phyloP scores from a whole-genome alignment of 2,329 filamentous ascomycete species.

The Xylaria multiplex region DNA sequence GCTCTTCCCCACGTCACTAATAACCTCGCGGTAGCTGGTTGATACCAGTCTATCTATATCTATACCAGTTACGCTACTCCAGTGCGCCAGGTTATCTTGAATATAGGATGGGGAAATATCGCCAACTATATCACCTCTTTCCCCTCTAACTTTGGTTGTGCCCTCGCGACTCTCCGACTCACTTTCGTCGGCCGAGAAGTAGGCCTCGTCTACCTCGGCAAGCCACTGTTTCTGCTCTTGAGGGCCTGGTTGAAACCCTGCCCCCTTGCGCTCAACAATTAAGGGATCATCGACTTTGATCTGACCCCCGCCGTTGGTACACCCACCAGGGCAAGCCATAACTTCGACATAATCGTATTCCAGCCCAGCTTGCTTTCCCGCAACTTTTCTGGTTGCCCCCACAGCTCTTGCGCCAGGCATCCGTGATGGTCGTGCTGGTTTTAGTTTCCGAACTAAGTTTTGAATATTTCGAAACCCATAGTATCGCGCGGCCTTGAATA shows the following conservation, averaged over 20 bases:
- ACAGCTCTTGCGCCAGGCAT: conserved; percentile 79
- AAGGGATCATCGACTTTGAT: conserved; percentile 87
- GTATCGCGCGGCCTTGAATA: conserved; percentile 87
- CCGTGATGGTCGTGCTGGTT: conserved; percentile 79
- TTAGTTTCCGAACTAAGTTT: conserved; percentile 91
- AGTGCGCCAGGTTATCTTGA: conserved; percentile 76
- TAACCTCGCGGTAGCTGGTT: conserved; percentile 90
- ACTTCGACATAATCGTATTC: conserved; percentile 97
- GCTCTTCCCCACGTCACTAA: conserved; percentile 92
- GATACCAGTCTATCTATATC: conserved; percentile 77
- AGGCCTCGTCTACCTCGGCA: conserved; percentile 84
- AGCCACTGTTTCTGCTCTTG: conserved; percentile 90
- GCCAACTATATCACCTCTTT: conserved; percentile 60
- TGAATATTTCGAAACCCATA: conserved; percentile 99
- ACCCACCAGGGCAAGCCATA: conserved; percentile 99
- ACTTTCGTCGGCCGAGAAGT: conserved; percentile 78
- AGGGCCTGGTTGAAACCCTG: conserved; percentile 69
- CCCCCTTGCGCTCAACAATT: conserved; percentile 60
- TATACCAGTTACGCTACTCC: conserved; percentile 78
- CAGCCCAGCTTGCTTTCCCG: conserved; percentile 59
- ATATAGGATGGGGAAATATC: conserved; percentile 74
- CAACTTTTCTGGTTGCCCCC: conserved; percentile 64
- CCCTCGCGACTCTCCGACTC: conserved; percentile 47
- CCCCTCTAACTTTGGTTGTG: conserved; percentile 45
- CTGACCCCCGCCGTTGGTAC: conserved; percentile 96